Conservation (phyloP, 1,284 basidiomycete genomes). For the Puccinia polysora region DNA sequence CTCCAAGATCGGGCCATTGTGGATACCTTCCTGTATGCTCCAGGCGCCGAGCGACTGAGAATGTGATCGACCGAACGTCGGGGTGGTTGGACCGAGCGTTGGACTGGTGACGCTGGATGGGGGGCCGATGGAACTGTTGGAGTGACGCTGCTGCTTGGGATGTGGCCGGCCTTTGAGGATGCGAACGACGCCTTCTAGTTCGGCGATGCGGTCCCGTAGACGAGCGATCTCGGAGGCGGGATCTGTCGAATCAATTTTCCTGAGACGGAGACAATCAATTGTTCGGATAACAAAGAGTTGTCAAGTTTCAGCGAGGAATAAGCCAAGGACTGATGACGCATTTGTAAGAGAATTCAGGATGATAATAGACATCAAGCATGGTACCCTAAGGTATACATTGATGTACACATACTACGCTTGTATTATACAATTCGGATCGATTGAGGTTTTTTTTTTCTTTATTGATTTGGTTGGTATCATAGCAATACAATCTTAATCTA, state of each 20-base stretch:
- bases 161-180: constrained; percentile 36
- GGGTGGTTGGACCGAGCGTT: constrained; percentile 13
- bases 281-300: too few species aligned
- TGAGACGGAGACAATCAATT: background rate
- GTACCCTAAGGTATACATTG: too few species aligned
- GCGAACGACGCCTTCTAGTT: constrained; percentile 78
- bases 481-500: too few species aligned
- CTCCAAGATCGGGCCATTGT: constrained; percentile 21
- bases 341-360: too few species aligned
- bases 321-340: too few species aligned
- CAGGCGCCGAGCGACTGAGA: constrained; percentile 31
- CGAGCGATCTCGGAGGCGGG: constrained; percentile 63
- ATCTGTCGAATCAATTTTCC: constrained; percentile 31
- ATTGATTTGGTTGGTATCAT: too few species aligned
- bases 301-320: too few species aligned
- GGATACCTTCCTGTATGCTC: constrained; percentile 3
- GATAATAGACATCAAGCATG: too few species aligned
- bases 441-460: too few species aligned
- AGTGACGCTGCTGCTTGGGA: constrained; percentile 31
- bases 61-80: constrained; percentile 12
- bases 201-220: constrained; percentile 74
- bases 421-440: too few species aligned
- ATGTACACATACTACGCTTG: too few species aligned
- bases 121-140: background rate
- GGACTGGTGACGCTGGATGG: background rate